Evolutionary conservation across 2,329 filamentous ascomycete genomes (phyloP).

Genomic region (Arthrinium puccinioides): DNA sequence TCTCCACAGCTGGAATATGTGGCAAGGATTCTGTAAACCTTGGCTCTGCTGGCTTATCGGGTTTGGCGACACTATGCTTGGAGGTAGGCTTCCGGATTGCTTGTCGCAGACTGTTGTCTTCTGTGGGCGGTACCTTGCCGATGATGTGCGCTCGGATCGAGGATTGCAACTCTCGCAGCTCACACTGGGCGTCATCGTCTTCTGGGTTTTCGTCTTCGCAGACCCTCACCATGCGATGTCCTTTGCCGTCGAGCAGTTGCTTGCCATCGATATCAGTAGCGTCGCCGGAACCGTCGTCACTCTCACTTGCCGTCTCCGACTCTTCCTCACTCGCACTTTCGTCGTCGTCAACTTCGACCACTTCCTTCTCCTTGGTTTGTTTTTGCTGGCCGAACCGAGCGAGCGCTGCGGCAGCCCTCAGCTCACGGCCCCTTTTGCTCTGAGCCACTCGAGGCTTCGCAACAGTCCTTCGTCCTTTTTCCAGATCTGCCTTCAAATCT

Average conservation of each 20-base stretch:
- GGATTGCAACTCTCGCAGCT: slow-evolving; percentile 56
- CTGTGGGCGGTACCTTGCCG: neutral
- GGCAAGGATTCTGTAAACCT: too few species aligned
- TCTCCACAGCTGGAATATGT: neutral
- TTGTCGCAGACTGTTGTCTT: neutral
- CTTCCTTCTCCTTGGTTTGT: slow-evolving; percentile 37
- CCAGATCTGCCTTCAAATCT: slow-evolving; percentile 55
- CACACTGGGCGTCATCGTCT: slow-evolving; percentile 50
- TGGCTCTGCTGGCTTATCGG: too few species aligned
- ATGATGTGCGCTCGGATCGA: slow-evolving; percentile 15
- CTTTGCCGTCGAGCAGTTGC: slow-evolving; percentile 58
- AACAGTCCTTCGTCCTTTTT: slow-evolving; percentile 55
- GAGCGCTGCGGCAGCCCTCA: slow-evolving; percentile 69
- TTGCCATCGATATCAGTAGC: slow-evolving; percentile 59
- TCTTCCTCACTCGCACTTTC: slow-evolving; percentile 25
- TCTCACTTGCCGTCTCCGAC: slow-evolving; percentile 35
- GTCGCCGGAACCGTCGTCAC: slow-evolving; percentile 31
- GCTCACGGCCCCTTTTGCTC: slow-evolving; percentile 66
- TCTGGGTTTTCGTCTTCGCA: slow-evolving; percentile 61
- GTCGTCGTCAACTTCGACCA: slow-evolving; percentile 24
- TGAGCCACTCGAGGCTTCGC: slow-evolving; percentile 67
- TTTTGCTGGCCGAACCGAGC: slow-evolving; percentile 60
- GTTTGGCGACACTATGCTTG: neutral
- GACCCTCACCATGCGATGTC: slow-evolving; percentile 62
- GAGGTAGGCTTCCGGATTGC: neutral